Evolutionary conservation across 139 green algal genomes (phyloP), one percentile per base, ranked within the genome.

Genomic region (Diplosphaera chodatii): DNA sequence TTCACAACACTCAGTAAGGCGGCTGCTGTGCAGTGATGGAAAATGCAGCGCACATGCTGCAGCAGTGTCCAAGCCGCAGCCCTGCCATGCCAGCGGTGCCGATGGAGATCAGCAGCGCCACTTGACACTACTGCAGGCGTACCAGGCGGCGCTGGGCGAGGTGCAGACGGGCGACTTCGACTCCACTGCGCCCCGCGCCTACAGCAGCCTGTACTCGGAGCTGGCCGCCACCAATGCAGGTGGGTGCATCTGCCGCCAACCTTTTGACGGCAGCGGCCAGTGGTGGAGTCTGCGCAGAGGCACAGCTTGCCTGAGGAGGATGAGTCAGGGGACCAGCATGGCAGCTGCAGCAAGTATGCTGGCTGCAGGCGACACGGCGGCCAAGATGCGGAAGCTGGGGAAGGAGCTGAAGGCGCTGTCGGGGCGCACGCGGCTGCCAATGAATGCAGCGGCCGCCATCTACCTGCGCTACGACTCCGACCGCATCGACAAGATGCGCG

Each of bases 401-500:
- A 71, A 71, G 23, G 89, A 94, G 76, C 34, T 94, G 64, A 71
- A 80, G 2, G 80, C 86, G 55, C 74, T 94, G 78, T 68, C 73
- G 3, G 32, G 68, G 40, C 22, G 75, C 70, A 80, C 82, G 20
- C 28, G 30, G 18, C 80, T 92, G 76, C 86, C 88, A 16, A 73
- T 90, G 23, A 66, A 82, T 27, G 77, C 84, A 8, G 78, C 78
- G 40, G 81, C 83, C 32, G 75, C 83, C 64, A 84, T 92, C 66
- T 89, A 91, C 63, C 59, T 95, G 37, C 78, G 86, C 0, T 77
- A 86, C 48, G 84, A 89, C 56, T 48, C 65, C 29, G 83, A 89
- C 27, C 71, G 84, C n/a, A 76, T 84, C 27, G 87, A 95, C 83
- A 88, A 90, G 75, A 78, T 91, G 70, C 41, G 87, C 3, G 83